Base-by-base conservation (phyloP, 2,329 filamentous ascomycete species). In the Alternaria arbusti region DNA sequence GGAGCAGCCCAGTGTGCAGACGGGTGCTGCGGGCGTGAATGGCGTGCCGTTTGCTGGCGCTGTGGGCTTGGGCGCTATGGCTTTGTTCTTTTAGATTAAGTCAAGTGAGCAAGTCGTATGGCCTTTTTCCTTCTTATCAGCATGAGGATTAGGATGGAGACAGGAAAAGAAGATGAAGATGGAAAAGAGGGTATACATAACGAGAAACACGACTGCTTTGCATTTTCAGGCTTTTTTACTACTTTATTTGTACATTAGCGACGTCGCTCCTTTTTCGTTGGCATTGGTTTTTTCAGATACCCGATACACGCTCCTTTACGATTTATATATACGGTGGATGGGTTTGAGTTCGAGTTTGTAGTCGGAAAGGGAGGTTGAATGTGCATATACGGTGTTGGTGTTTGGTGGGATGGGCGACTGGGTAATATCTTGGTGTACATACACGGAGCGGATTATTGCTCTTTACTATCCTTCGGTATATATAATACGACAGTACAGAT, bases 1-100 rank as follows among this genome's bases (percentile, higher is more conserved):
- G 0, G 73, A 69, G 10, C 69, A 67, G 36, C 81, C 82, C 0
- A 73, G 76, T 5, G 70, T 84, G 54, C 82, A 84, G 69, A 79
- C 74, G 7, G 75, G 76, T 46, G 73, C 77, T 12, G 81, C 79
- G 13, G 65, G 62, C 6, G 67, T 68, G 43, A 55, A 59, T 65
- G 71, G 30, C 13, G 20, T 63, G 3, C 61, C 54, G 12, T 62
- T 51, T 7, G 75, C 77, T 40, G 49, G 49, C 0, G 49, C 30
- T n/a, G 49, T 52, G 8, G 28, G 49, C 20, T 52, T 36, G 9
- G 49, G 49, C 6, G 49, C 49, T 22, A 20, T 52, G 8, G 49
- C 49, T 15, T 25, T 52, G 13, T n/a, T 52, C 11, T 52, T 52
- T 15, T 52, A 40, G n/a, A 20, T 22, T 12, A n/a, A 3, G 30